Percentiles rank a stretch among this genome's conserved stretches.
Conservation (phyloP, 768 basidiomycete genomes). For the Lentinula sp. region DNA sequence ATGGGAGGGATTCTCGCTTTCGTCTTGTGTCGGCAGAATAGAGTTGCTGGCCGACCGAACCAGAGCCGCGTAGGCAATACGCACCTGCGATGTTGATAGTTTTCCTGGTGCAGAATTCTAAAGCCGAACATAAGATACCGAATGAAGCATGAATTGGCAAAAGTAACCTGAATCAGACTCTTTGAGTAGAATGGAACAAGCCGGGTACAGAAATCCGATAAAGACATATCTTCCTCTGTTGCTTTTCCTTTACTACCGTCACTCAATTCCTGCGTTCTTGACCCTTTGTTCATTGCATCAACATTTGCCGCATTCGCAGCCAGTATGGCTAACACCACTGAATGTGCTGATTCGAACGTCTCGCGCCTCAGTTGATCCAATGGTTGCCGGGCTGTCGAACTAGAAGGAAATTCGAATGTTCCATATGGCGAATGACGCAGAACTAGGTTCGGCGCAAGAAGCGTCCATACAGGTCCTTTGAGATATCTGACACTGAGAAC, state of each 20-base stretch:
- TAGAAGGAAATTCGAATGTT: neutral
- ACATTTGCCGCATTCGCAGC: slow-evolving; percentile 39
- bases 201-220: slow-evolving; percentile 38
- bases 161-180: slow-evolving; percentile 62
- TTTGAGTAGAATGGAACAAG: slow-evolving; percentile 71
- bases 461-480: slow-evolving; percentile 46
- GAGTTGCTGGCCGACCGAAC: slow-evolving; percentile 52
- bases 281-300: slow-evolving; percentile 19
- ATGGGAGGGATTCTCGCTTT: slow-evolving; percentile 11
- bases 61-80: slow-evolving; percentile 70
- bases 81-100: slow-evolving; percentile 59
- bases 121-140: neutral
- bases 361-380: slow-evolving; percentile 52
- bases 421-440: neutral
- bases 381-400: slow-evolving; percentile 46
- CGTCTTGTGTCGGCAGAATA: slow-evolving; percentile 23
- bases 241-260: slow-evolving; percentile 7
- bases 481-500: slow-evolving; percentile 48
- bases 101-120: slow-evolving; percentile 62
- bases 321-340: slow-evolving; percentile 72
- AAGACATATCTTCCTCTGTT: slow-evolving; percentile 12
- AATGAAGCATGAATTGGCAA: slow-evolving; percentile 2
- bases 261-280: slow-evolving; percentile 3
- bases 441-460: slow-evolving; percentile 59
- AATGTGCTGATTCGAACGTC: slow-evolving; percentile 84